Evolutionary conservation across 2,329 filamentous ascomycete genomes (phyloP).

Genomic region (Calonectria pseudoturangicola): DNA sequence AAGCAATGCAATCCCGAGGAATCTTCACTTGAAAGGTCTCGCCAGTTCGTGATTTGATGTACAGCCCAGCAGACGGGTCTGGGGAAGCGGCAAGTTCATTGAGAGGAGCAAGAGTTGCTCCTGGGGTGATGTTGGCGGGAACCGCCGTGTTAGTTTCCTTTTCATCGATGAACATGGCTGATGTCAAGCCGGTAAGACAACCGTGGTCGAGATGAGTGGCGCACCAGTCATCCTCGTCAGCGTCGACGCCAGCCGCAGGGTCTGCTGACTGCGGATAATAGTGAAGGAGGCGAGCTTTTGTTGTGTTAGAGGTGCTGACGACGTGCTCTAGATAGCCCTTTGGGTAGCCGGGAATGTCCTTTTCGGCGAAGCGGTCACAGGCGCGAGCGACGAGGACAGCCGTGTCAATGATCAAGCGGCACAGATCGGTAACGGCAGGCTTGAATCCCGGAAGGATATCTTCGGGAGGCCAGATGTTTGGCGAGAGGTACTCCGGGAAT

Average conservation of each 20-base stretch:
- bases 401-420: conserved; percentile 89
- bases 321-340: conserved; percentile 89
- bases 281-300: conserved; percentile 93
- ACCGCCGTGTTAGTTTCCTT: conserved; percentile 62
- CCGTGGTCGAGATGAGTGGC: conserved; percentile 93
- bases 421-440: conserved; percentile 83
- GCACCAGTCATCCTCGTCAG: conserved; percentile 92
- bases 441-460: conserved; percentile 84
- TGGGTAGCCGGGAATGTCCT: conserved; percentile 86
- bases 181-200: conserved; percentile 94
- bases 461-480: conserved; percentile 90
- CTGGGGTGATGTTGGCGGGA: conserved; percentile 45
- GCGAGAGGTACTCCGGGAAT: conserved; percentile 91
- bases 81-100: conserved; percentile 85
- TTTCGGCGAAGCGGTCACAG: conserved; percentile 89
- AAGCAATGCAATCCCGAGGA: conserved; percentile 92
- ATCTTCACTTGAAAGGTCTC: conserved; percentile 93
- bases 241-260: conserved; percentile 59
- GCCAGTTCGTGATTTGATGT: conserved; percentile 91
- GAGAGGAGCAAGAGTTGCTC: conserved; percentile 69
- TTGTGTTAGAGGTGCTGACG: conserved; percentile 88
- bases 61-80: conserved; percentile 90
- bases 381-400: conserved; percentile 92
- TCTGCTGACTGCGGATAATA: conserved; percentile 83
- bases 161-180: conserved; percentile 97